phyloP scores from a whole-genome alignment of 495 filamentous ascomycete genomes.

The Pyrenula massariospora region DNA sequence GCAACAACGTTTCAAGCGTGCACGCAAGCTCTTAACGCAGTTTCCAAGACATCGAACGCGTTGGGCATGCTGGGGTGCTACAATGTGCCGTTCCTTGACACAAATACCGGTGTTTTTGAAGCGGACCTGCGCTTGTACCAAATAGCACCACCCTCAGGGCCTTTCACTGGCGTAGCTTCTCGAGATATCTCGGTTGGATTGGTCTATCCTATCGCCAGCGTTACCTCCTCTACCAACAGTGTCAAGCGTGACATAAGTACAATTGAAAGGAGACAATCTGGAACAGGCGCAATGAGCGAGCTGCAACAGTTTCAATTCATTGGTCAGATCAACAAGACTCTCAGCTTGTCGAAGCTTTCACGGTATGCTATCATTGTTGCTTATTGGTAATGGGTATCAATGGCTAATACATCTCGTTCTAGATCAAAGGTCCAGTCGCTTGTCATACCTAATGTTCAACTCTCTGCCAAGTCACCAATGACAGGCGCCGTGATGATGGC shows the following conservation, averaged over 20 bases:
- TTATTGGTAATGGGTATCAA: background rate
- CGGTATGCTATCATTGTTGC: constrained; percentile 12
- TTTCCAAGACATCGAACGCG: constrained; percentile 44
- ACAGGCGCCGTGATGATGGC: background rate
- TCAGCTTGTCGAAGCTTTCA: constrained; percentile 9
- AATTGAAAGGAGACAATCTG: background rate
- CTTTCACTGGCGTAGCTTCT: constrained; percentile 43
- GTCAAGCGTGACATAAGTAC: background rate
- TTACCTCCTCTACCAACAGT: constrained; percentile 12
- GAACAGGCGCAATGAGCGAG: background rate
- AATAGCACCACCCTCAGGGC: constrained; percentile 40
- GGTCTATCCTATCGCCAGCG: constrained; percentile 46
- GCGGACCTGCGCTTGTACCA: constrained; percentile 61
- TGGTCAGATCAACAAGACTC: constrained; percentile 15
- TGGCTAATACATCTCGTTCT: background rate
- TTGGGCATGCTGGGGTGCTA: constrained; percentile 71
- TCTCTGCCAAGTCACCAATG: background rate
- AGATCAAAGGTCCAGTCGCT: constrained; percentile 10
- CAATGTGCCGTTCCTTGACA: constrained; percentile 55
- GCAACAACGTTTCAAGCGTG: constrained; percentile 39
- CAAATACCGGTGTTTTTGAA: constrained; percentile 50
- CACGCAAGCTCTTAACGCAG: constrained; percentile 24
- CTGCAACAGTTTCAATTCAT: constrained; percentile 16
- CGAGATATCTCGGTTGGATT: constrained; percentile 45
- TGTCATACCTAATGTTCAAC: background rate